Evolutionary conservation across 768 basidiomycete genomes (phyloP).

Genomic region (Pleurotus giganteus): DNA sequence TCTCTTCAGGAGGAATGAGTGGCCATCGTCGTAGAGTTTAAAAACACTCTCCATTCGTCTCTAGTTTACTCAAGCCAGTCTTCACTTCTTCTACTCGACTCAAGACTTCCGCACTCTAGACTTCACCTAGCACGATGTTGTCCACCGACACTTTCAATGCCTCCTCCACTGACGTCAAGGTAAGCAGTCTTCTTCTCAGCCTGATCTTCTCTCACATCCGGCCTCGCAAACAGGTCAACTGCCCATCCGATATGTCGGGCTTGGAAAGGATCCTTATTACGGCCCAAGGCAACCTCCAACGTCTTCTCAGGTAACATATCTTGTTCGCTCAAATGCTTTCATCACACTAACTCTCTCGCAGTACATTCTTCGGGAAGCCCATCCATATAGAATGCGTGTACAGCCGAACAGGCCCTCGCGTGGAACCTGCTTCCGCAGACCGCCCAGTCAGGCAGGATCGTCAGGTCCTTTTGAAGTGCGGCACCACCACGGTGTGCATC

Average conservation of each 20-base stretch:
- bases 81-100: not conserved
- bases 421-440: slow-evolving; percentile 30
- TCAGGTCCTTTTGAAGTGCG: slow-evolving; percentile 62
- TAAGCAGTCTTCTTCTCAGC: not conserved
- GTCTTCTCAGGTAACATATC: slow-evolving; percentile 55
- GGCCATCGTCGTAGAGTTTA: not conserved
- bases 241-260: slow-evolving; percentile 51
- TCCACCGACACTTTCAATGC: not conserved
- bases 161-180: not conserved
- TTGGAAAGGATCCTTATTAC: slow-evolving; percentile 67
- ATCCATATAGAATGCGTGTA: slow-evolving; percentile 39
- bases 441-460: slow-evolving; percentile 59
- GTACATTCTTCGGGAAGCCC: slow-evolving; percentile 62
- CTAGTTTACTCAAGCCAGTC: not conserved
- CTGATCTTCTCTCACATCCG: not conserved
- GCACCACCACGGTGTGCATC: slow-evolving; percentile 50
- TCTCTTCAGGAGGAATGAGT: not conserved
- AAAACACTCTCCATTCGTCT: not conserved
- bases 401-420: slow-evolving; percentile 50
- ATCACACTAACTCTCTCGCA: slow-evolving; percentile 20
- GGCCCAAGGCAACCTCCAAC: slow-evolving; percentile 68
- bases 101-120: not conserved
- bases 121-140: not conserved
- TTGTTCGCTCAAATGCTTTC: not conserved
- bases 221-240: slow-evolving; percentile 38